Evolutionary conservation across 768 basidiomycete species (phyloP).

Genomic region (Boletus speciosus): DNA sequence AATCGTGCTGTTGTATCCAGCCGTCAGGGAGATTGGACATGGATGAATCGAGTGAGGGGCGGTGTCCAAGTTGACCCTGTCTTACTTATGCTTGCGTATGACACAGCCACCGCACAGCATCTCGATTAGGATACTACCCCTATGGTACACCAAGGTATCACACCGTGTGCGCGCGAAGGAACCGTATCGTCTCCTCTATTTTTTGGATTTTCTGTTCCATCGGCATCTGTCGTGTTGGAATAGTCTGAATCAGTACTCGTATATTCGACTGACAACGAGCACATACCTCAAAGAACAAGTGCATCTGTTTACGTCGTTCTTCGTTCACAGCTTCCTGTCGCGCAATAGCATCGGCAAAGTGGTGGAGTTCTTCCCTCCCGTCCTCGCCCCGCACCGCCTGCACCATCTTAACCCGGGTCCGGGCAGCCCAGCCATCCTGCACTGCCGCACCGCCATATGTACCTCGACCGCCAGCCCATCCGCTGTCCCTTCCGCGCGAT

Average conservation of each 20-base stretch:
- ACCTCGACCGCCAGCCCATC: conserved; percentile 8
- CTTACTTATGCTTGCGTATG: background rate
- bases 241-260: background rate
- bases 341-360: conserved; percentile 49
- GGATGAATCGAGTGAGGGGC: background rate
- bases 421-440: conserved; percentile 3
- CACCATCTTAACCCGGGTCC: background rate
- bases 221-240: conserved; percentile 41
- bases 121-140: background rate
- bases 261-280: background rate
- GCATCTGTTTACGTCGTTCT: conserved; percentile 43
- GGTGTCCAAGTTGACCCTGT: background rate
- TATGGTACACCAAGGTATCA: background rate
- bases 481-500: conserved; percentile 8
- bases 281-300: conserved; percentile 48
- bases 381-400: conserved; percentile 1
- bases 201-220: conserved; percentile 51
- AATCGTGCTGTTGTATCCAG: conserved; percentile 52
- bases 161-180: conserved; percentile 27
- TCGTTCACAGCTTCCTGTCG: conserved; percentile 36
- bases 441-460: background rate
- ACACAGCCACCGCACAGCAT: conserved; percentile 5
- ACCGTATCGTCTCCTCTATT: conserved; percentile 48
- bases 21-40: conserved; percentile 48
- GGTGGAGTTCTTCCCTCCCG: conserved; percentile 17